These are phyloP conservation scores for Medicago lupulina DNA, from an alignment of 306 rosid species.

Conservation along the genomic window DNA sequence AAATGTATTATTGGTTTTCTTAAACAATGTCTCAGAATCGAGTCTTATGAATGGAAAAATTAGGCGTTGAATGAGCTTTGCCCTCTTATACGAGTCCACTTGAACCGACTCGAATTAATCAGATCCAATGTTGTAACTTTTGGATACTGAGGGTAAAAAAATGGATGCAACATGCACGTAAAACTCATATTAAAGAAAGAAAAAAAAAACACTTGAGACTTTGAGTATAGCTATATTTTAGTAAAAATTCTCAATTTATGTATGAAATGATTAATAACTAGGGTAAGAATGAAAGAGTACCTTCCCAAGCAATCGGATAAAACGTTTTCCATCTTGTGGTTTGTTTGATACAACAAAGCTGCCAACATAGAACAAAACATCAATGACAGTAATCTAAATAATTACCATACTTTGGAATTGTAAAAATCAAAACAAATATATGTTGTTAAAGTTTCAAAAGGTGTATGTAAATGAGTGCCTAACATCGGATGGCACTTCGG, in stretches of 20 bases:
- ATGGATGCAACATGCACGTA: neutral
- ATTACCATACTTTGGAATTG: conserved; percentile 11
- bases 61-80: neutral
- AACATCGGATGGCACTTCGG: too few species aligned
- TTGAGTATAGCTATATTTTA: neutral
- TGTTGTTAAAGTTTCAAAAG: neutral
- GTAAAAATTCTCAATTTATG: conserved; percentile 20
- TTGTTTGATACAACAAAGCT: conserved; percentile 83
- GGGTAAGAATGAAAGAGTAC: conserved; percentile 49
- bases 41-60: neutral
- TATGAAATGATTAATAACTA: neutral
- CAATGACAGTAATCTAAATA: conserved; percentile 27
- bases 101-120: neutral
- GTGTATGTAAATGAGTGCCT: neutral
- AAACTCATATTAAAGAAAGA: neutral
- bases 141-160: too few species aligned
- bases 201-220: neutral
- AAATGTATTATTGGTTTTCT: too few species aligned
- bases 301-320: conserved; percentile 82
- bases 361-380: conserved; percentile 39
- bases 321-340: conserved; percentile 78
- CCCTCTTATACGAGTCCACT: neutral
- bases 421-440: conserved; percentile 5
- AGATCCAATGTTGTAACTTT: neutral
- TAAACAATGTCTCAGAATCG: neutral